A percentile compares a stretch with the other conserved stretches of the same genome.
These are phyloP conservation scores for Papilionanthe hybrid DNA, from an alignment of 116 monocot genomes.

Conservation along the genomic window DNA sequence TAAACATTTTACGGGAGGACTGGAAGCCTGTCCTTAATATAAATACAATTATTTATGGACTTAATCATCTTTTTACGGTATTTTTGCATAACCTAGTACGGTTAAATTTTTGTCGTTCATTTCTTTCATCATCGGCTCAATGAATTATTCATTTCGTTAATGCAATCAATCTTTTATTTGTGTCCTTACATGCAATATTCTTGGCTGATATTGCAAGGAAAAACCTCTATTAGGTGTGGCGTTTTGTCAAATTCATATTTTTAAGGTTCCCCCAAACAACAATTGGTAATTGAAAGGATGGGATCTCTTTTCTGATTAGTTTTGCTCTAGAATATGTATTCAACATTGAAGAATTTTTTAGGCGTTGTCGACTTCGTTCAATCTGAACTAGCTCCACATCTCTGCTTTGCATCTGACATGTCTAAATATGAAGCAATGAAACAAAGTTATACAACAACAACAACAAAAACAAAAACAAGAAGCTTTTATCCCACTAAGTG, in stretches of 20 bases:
- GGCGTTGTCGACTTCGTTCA: not conserved
- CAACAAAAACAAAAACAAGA: too few relatives aligned
- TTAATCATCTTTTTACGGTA: constrained; percentile 96
- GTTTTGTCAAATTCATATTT: not conserved
- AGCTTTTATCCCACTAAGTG: too few relatives aligned
- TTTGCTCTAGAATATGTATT: not conserved
- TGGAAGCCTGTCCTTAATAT: constrained; percentile 99
- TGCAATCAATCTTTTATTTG: not conserved
- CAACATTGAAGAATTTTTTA: not conserved
- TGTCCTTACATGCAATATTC: not conserved
- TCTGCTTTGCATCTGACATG: not conserved
- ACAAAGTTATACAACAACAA: not conserved
- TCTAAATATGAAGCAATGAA: not conserved
- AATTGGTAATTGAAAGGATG: not conserved
- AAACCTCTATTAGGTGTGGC: not conserved
- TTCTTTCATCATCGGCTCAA: not conserved
- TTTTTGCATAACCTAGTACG: not conserved
- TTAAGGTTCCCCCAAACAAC: not conserved
- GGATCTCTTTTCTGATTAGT: too few relatives aligned
- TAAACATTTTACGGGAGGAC: constrained; percentile 95
- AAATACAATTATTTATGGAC: constrained; percentile 91
- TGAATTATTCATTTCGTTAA: not conserved
- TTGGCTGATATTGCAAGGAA: not conserved
- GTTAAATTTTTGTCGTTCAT: not conserved
- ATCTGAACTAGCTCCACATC: not conserved